Base-by-base conservation (phyloP, 2,329 filamentous ascomycete genomes). In the Xylariaceae sp. region DNA sequence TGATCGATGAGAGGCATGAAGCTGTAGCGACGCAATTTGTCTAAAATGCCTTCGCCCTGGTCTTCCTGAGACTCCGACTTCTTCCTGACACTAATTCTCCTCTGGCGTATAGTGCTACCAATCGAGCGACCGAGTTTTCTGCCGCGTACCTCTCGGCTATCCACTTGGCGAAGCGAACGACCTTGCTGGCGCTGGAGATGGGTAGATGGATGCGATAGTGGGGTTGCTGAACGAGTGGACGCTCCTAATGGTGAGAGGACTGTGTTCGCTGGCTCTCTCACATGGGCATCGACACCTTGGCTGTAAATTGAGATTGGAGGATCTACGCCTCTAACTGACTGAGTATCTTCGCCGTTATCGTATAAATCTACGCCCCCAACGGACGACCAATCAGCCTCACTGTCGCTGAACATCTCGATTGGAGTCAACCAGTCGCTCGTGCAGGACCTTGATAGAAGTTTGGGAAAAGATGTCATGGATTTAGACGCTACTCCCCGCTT, bases 401-500 rank as follows among this genome's bases (percentile, higher is more conserved):
- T 22, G 6, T 44, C 42, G 16, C 47, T 43, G 26, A 43, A 47
- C 8, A 52, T 31, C 4, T 48, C 49, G 12, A 50, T 29, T 3
- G 56, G 57, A 7, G 51, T 55, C 18, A 60, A 28, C 58, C 56
- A 60, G 19, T 61, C 57, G 38, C 47, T 52, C 3, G 56, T 58
- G 29, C 41, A 53, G 1, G 52, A 34, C 18, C 56, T 54, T 4
- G 57, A 56, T 31, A 37, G 42, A 26, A 59, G 49, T 15, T 42
- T 53, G 1, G 57, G 58, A 40, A 52, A 56, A 3, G 42, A 51
- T 33, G 53, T 53, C 36, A 53, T 51, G 0, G 54, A 48, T 6
- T 40, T 46, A 32, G 24, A 30, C 4, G 19, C 7, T 6, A 37
- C 15, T 15, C n/a, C 16, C 9, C 40, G 30, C 36, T 32, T 45